A percentile compares a stretch with the other conserved stretches of the same genome.
These are phyloP conservation scores for Globisporangium splendens DNA, from an alignment of 352 stramenopile species.

Conservation along the genomic window DNA sequence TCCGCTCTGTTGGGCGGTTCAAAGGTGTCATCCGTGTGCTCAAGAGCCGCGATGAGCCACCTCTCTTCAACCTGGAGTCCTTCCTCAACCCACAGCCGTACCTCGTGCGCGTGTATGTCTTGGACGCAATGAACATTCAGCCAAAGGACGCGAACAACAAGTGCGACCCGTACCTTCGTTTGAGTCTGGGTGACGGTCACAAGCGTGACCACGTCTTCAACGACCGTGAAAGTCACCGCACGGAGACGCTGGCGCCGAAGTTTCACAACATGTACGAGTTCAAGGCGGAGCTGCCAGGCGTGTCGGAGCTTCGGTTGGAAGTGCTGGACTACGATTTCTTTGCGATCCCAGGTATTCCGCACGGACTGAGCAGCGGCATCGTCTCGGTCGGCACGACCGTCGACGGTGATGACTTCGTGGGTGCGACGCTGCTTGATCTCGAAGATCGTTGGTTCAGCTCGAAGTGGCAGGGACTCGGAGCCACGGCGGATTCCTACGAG, in stretches of 20 bases:
- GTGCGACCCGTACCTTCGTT: slow-evolving; percentile 80
- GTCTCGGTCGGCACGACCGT: slow-evolving; percentile 44
- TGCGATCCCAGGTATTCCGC: slow-evolving; percentile 47
- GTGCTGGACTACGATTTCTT: slow-evolving; percentile 76
- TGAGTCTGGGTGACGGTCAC: slow-evolving; percentile 76
- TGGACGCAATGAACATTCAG: slow-evolving; percentile 79
- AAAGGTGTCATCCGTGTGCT: slow-evolving; percentile 88
- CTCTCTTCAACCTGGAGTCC: slow-evolving; percentile 68
- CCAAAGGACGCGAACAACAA: slow-evolving; percentile 81
- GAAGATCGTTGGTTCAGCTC: slow-evolving; percentile 92
- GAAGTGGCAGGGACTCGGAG: slow-evolving; percentile 78
- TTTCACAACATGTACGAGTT: slow-evolving; percentile 93
- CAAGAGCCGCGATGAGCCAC: slow-evolving; percentile 57
- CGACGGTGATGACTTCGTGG: slow-evolving; percentile 87
- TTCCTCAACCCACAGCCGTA: slow-evolving; percentile 79
- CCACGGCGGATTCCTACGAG: slow-evolving; percentile 26
- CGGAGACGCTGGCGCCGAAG: slow-evolving; percentile 72
- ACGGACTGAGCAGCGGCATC: slow-evolving; percentile 47
- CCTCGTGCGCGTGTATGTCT: slow-evolving; percentile 82
- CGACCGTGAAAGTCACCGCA: slow-evolving; percentile 75
- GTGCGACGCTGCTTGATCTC: slow-evolving; percentile 89
- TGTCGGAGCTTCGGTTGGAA: slow-evolving; percentile 65
- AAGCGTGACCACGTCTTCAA: slow-evolving; percentile 69
- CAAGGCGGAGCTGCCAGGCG: slow-evolving; percentile 81
- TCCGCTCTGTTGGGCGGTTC: slow-evolving; percentile 75